Evolutionary conservation across 306 rosid species (phyloP).

Genomic region (Quercus variabilis): DNA sequence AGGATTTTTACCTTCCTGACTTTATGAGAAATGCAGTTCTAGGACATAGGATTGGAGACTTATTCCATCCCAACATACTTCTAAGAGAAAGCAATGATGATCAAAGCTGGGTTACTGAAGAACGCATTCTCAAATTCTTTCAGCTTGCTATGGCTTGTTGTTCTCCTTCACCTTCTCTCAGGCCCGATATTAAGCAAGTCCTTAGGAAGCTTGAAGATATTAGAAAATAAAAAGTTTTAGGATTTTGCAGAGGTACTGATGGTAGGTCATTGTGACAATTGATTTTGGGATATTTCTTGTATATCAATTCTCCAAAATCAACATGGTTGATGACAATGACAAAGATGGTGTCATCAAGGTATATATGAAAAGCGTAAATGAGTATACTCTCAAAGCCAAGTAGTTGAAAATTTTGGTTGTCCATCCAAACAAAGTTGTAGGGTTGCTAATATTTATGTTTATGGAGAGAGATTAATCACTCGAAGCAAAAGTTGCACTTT

Average conservation of each 20-base stretch:
- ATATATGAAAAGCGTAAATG: constrained; percentile 21
- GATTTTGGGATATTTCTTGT: constrained; percentile 5
- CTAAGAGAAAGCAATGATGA: constrained; percentile 31
- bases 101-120: constrained; percentile 41
- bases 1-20: constrained; percentile 82
- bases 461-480: constrained; percentile 24
- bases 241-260: constrained; percentile 3
- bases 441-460: constrained; percentile 30
- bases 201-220: constrained; percentile 78
- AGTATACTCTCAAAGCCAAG: constrained; percentile 14
- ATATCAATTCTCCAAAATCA: constrained; percentile 27
- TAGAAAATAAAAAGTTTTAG: constrained; percentile 30
- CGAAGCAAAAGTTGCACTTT: constrained; percentile 23
- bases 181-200: constrained; percentile 76
- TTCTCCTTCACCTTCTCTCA: constrained; percentile 70
- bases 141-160: constrained; percentile 92
- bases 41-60: constrained; percentile 65
- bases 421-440: constrained; percentile 20
- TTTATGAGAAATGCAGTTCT: constrained; percentile 75
- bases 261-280: constrained; percentile 12
- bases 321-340: constrained; percentile 12
- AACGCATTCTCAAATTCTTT: constrained; percentile 57
- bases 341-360: constrained; percentile 30
- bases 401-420: constrained; percentile 27
- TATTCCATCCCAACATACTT: constrained; percentile 81